phyloP scores from a whole-genome alignment of 2,329 filamentous ascomycete genomes.

The Sporothrix sp. region DNA sequence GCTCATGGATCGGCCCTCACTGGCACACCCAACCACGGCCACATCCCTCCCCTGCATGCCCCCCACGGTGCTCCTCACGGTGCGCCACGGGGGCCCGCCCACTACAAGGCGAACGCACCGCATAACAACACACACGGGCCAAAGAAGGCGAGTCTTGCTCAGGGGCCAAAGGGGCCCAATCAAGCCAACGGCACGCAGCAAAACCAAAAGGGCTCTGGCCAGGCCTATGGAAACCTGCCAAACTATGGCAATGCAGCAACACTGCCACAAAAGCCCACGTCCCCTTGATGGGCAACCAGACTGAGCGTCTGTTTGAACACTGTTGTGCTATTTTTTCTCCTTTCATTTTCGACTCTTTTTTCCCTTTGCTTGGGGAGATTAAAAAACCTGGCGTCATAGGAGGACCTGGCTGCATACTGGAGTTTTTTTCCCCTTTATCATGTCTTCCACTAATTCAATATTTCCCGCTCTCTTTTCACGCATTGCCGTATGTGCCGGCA shows the following conservation, averaged over 20 bases:
- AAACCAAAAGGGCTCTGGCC: slow-evolving; percentile 23
- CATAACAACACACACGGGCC: slow-evolving; percentile 26
- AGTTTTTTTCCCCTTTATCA: slow-evolving; percentile 2
- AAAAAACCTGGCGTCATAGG: slow-evolving; percentile 6
- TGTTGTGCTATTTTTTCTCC: not conserved
- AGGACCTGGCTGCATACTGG: slow-evolving; percentile 11
- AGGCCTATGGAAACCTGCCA: slow-evolving; percentile 44
- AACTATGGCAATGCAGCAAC: slow-evolving; percentile 51
- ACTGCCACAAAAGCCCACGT: slow-evolving; percentile 46
- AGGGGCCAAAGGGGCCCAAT: slow-evolving; percentile 23
- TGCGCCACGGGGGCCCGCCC: slow-evolving; percentile 7
- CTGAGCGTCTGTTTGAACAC: not conserved
- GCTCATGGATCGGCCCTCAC: not conserved
- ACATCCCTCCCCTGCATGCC: not conserved
- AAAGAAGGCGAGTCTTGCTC: slow-evolving; percentile 12
- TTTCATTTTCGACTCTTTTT: not conserved
- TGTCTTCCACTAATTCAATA: not conserved
- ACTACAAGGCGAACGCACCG: slow-evolving; percentile 3
- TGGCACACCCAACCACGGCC: not conserved
- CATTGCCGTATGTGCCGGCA: not conserved
- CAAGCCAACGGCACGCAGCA: slow-evolving; percentile 21
- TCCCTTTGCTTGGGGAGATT: not conserved
- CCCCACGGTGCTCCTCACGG: slow-evolving; percentile 13
- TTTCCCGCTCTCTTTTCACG: not conserved
- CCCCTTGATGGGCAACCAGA: slow-evolving; percentile 24